These are phyloP conservation scores for Clonostachys byssicola DNA, from an alignment of 2,329 filamentous ascomycete genomes.

Conservation along the genomic window DNA sequence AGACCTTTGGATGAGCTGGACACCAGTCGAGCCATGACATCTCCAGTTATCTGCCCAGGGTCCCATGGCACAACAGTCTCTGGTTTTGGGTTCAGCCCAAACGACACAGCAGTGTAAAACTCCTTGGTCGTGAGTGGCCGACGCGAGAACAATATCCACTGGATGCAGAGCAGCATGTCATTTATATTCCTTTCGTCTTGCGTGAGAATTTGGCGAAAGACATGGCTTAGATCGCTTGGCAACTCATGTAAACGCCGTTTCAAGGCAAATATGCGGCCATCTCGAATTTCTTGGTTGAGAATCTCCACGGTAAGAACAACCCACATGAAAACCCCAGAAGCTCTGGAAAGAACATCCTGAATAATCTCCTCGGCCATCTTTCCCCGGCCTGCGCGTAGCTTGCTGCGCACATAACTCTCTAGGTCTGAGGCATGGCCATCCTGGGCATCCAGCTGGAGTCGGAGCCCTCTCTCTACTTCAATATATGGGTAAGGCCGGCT, in stretches of 20 bases:
- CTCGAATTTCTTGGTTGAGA: slow-evolving; percentile 22
- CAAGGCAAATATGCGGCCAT: slow-evolving; percentile 13
- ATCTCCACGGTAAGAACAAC: slow-evolving; percentile 28
- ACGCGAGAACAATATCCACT: slow-evolving; percentile 43
- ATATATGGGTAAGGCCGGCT: slow-evolving; percentile 41
- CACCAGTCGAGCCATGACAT: slow-evolving; percentile 13
- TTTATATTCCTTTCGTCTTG: slow-evolving; percentile 34
- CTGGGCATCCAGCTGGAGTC: slow-evolving; percentile 14
- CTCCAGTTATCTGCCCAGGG: slow-evolving; percentile 5
- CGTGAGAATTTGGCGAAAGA: slow-evolving; percentile 44
- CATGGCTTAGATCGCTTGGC: slow-evolving; percentile 17
- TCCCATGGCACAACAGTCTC: slow-evolving; percentile 2
- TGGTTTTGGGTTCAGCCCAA: neutral
- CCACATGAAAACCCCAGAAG: slow-evolving; percentile 36
- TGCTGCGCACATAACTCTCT: slow-evolving; percentile 7
- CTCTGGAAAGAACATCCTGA: slow-evolving; percentile 11
- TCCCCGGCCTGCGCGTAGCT: slow-evolving; percentile 1
- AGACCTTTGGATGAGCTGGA: slow-evolving; percentile 36
- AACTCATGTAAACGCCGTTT: slow-evolving; percentile 21
- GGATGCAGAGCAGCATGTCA: slow-evolving; percentile 35
- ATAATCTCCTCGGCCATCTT: neutral
- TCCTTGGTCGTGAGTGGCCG: slow-evolving; percentile 34
- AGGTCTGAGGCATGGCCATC: slow-evolving; percentile 15
- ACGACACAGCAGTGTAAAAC: slow-evolving; percentile 23
- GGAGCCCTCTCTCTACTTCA: slow-evolving; percentile 14